These are phyloP conservation scores for Mycena rosella DNA, from an alignment of 768 basidiomycete genomes.

Conservation along the genomic window DNA sequence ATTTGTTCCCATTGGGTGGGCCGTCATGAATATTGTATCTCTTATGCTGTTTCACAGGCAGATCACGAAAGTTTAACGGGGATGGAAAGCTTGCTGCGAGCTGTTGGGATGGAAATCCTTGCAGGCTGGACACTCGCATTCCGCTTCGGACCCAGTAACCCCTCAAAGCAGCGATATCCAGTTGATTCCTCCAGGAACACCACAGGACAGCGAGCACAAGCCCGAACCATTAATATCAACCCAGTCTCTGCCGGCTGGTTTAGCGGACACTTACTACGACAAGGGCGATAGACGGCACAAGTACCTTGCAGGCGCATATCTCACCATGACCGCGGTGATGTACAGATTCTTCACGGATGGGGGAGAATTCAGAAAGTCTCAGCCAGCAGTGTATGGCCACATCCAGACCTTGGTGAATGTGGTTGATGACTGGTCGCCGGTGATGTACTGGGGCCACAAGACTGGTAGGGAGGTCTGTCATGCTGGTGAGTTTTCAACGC, in stretches of 20 bases:
- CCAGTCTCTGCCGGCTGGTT: not conserved
- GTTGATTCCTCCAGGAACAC: too few relatives aligned
- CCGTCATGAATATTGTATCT: too few relatives aligned
- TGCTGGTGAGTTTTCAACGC: slow-evolving; percentile 4
- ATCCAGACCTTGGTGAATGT: slow-evolving; percentile 49
- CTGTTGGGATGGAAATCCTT: too few relatives aligned
- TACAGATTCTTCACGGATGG: not conserved
- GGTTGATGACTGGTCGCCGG: slow-evolving; percentile 51
- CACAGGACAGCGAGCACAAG: too few relatives aligned
- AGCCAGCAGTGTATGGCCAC: slow-evolving; percentile 50
- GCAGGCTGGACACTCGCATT: too few relatives aligned
- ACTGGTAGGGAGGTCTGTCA: slow-evolving; percentile 25
- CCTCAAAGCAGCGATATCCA: too few relatives aligned
- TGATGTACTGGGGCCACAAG: slow-evolving; percentile 42
- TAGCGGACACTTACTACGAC: slow-evolving; percentile 10
- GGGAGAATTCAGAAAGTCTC: slow-evolving; percentile 19
- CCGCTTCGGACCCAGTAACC: too few relatives aligned
- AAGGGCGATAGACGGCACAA: not conserved
- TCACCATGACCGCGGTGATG: not conserved
- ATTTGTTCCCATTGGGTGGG: too few relatives aligned
- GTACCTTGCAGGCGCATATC: not conserved
- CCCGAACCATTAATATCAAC: too few relatives aligned
- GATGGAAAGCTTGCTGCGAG: too few relatives aligned
- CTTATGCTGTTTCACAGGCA: too few relatives aligned
- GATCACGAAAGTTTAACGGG: too few relatives aligned